Base-by-base conservation (phyloP, 1,284 basidiomycete species). In the Singerocomus rubriflavus region DNA sequence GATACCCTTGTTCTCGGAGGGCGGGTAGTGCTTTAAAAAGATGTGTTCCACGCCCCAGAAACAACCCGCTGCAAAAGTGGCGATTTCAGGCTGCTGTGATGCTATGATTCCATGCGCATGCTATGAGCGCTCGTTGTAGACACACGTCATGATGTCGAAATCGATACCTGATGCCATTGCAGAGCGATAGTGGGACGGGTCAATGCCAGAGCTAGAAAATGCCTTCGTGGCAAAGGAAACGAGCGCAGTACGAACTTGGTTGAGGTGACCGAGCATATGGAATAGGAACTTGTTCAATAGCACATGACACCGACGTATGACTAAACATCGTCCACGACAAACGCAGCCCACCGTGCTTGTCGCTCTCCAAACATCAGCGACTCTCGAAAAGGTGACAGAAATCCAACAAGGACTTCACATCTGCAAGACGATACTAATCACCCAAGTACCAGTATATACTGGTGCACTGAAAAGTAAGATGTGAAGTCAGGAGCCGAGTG, bases 41-140 rank as follows among this genome's bases (percentile, higher is more conserved):
- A 93, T 88, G 64, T 93, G 89, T 57, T 93, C 89, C 26, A 87
- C 86, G 32, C 91, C 91, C 91, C 91, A 93, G 62, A 84, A 82
- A 64, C 88, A 91, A n/a, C 80, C 91, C 3, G 82, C 78, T 5
- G 89, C 90, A 61, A 93, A 93, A 0, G 82, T 89, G 2, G 88
- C 88, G 42, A 82, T 71, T 62, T 88, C 81, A n/a, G 77, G 63
- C 10, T 64, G 35, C 35, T 57, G 55, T 21, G 63, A 51, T 37
- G 45, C 66, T 60, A 4, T 21, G 21, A 16, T 43, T 30, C 29
- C 36, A 31, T 10, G 13, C 10, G 14, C 25, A 30, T 4, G 30
- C 37, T 13, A 16, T 54, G 9, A 47, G 51, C 34, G 16, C 16
- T 16, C 14, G 21, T 21, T 31, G 37, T 13, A 0, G 10, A 30